Conservation (phyloP, 1,139 yeast species). For the Keqinozyma sinolaborantium region DNA sequence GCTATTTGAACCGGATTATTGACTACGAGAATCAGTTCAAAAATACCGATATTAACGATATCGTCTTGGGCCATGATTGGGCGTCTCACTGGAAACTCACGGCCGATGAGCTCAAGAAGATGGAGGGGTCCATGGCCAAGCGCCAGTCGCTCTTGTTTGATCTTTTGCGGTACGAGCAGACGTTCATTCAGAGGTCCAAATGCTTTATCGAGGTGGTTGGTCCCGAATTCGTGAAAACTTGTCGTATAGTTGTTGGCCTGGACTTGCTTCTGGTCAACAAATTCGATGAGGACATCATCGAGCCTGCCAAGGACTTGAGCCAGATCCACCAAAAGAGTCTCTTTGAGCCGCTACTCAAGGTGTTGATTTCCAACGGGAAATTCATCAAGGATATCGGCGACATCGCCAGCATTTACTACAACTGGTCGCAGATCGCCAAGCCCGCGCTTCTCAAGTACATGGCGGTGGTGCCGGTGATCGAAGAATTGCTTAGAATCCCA, state of each 20-base stretch:
- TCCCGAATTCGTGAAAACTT: constrained; percentile 45
- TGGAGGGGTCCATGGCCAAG: constrained; percentile 55
- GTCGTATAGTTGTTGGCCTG: constrained; percentile 39
- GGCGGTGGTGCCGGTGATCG: constrained; percentile 34
- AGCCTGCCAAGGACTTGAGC: constrained; percentile 59
- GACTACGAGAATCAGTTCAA: constrained; percentile 34
- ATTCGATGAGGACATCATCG: constrained; percentile 60
- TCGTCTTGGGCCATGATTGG: constrained; percentile 59
- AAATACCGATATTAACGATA: constrained; percentile 32
- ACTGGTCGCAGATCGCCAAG: constrained; percentile 59
- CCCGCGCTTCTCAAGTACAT: constrained; percentile 60
- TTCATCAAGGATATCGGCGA: constrained; percentile 49
- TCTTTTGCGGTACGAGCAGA: constrained; percentile 68
- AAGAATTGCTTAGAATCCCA: constrained; percentile 36
- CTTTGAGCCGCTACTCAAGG: constrained; percentile 47
- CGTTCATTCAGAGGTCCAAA: constrained; percentile 66
- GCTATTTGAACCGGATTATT: constrained; percentile 32
- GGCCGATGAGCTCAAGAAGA: constrained; percentile 50
- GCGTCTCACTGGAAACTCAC: constrained; percentile 70
- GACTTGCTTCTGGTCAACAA: constrained; percentile 33
- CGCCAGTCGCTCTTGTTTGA: constrained; percentile 79
- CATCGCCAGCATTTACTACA: constrained; percentile 60
- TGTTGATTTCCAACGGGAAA: constrained; percentile 55
- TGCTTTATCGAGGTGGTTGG: constrained; percentile 55
- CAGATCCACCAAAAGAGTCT: constrained; percentile 54